Evolutionary conservation across 148 eudicot species (phyloP), one percentile per base, ranked within the genome.

Genomic region (Amaranthus palmeri): DNA sequence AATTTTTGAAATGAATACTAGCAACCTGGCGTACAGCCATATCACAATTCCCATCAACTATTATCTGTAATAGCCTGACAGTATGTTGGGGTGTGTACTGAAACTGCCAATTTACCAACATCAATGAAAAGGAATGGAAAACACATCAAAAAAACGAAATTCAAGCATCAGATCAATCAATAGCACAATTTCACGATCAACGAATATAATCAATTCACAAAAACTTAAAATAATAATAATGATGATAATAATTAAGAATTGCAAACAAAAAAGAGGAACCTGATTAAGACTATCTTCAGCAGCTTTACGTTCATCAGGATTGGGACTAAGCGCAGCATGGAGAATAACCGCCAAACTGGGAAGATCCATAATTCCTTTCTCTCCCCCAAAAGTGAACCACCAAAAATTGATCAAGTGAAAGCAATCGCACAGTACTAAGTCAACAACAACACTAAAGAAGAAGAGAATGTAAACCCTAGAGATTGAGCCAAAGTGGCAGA

Each of bases 1-100:
- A 92, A 77, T 96, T 96, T 80, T 96, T 96, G 72, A 96, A 96
- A 76, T 90, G 88, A 68, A 96, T 96, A 72, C 99, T 96, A 15
- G 96, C 97, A 72, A 86, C 96, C 81, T 96, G 99, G 61, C 99
- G 79, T 13, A 96, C 93, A 0, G 90, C 92, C 79, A 90, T 78
- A 54, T 96, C 99, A 9, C 96, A 84, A 74, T 86, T 92, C 46
- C 85, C 92, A 84, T 96, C 99, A 1, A 96, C 96, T 6, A 88
- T 86, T 58, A 96, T 92, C 88, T 92, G 99, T 64, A 96, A 71
- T 63, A 96, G 85, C 85, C 99, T 87, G 60, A 96, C 97, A 47
- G 93, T 84, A 85, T 96, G 97, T 86, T 92, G 99, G 10, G 97
- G 97, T 5, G 95, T 78, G 74, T 76, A 79, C 82, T 95, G 99